phyloP scores from a whole-genome alignment of 108 stramenopile genomes.

The Cylindrotheca closterium region DNA sequence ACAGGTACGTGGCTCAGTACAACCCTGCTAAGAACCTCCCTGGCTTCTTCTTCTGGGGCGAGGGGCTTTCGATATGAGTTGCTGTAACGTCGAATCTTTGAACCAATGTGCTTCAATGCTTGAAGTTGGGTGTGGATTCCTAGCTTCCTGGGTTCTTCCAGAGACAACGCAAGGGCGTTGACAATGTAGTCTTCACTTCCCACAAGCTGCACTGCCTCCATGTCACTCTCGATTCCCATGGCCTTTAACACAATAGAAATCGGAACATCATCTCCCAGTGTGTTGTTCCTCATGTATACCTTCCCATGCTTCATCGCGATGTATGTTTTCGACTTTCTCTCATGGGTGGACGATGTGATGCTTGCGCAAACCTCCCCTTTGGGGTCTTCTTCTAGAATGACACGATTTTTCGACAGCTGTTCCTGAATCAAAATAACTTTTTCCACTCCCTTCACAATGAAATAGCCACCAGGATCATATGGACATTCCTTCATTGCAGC shows the following conservation, averaged over 20 bases:
- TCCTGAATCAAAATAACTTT: conserved; percentile 99
- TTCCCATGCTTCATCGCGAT: conserved; percentile 84
- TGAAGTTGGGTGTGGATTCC: conserved; percentile 92
- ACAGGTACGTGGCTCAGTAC: conserved; percentile 96
- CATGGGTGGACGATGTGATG: conserved; percentile 94
- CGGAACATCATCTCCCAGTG: conserved; percentile 96
- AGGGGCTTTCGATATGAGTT: conserved; percentile 52
- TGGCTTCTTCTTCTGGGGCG: conserved; percentile 91
- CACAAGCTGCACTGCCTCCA: conserved; percentile 96
- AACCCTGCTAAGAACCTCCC: conserved; percentile 94
- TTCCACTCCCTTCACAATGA: conserved; percentile 96
- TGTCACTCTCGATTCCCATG: conserved; percentile 94
- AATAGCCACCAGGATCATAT: conserved; percentile 99
- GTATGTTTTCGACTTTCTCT: conserved; percentile 91
- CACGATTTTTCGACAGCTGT: conserved; percentile 98
- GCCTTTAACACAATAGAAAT: conserved; percentile 94
- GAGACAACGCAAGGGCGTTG: conserved; percentile 82
- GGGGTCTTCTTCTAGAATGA: conserved; percentile 93
- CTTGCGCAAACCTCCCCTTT: conserved; percentile 84
- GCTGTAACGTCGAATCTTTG: conserved; percentile 84
- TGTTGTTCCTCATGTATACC: conserved; percentile 96
- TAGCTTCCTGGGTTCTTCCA: conserved; percentile 87
- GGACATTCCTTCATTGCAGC: conserved; percentile 97
- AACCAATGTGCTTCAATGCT: conserved; percentile 90
- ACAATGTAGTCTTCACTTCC: conserved; percentile 89